Conservation (phyloP, 1,284 basidiomycete species). For the Naganishia sp. region DNA sequence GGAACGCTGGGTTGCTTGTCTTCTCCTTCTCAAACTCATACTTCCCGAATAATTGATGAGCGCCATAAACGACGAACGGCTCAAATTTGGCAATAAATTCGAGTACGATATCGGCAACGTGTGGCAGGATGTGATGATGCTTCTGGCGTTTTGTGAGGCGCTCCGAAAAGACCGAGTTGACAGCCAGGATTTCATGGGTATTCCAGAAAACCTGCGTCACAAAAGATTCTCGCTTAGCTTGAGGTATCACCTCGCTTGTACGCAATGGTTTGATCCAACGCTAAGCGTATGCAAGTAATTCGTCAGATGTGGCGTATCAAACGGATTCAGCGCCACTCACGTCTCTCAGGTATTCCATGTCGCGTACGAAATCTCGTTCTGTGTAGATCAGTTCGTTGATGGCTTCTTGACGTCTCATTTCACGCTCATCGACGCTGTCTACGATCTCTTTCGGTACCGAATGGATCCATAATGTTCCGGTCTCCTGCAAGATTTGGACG, state of each 20-base stretch:
- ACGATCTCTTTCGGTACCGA: constrained; percentile 92
- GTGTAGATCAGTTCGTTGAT: constrained; percentile 99
- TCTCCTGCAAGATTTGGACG: constrained; percentile 61
- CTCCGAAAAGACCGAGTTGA: constrained; percentile 86
- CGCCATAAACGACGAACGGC: constrained; percentile 92
- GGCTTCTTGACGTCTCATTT: constrained; percentile 96
- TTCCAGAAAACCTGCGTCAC: constrained; percentile 98
- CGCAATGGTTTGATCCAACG: constrained; percentile 86
- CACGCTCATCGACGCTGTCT: constrained; percentile 84
- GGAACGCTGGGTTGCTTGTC: constrained; percentile 86
- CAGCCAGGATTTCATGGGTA: constrained; percentile 86
- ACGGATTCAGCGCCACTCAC: constrained; percentile 57
- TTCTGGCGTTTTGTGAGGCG: constrained; percentile 95
- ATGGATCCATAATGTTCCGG: constrained; percentile 94
- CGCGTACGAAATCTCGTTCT: constrained; percentile 94
- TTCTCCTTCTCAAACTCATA: constrained; percentile 99
- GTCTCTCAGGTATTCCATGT: constrained; percentile 96
- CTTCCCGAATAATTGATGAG: constrained; percentile 96
- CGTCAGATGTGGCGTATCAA: too few relatives aligned
- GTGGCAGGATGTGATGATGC: constrained; percentile 85
- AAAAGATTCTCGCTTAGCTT: constrained; percentile 77
- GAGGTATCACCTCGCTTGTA: constrained; percentile 72
- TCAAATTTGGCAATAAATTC: constrained; percentile 85
- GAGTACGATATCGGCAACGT: constrained; percentile 87
- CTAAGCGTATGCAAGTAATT: constrained; percentile 54